Conservation (phyloP, 108 stramenopile species). For the Cylindrotheca closterium region DNA sequence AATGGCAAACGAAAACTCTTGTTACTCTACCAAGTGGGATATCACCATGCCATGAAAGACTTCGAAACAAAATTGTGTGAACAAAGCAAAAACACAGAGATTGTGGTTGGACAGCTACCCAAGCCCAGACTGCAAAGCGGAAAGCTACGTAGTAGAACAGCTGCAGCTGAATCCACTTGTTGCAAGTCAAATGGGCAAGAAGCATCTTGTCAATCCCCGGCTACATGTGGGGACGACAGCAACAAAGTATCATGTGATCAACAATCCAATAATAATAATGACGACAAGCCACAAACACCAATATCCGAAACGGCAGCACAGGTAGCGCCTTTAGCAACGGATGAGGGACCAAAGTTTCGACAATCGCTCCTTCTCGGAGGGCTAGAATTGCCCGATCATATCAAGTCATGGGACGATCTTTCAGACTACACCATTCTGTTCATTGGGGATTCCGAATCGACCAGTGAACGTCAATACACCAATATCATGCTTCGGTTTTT, state of each 20-base stretch:
- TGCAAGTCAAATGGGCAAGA: neutral
- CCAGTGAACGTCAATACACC: constrained; percentile 44
- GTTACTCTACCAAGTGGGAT: constrained; percentile 78
- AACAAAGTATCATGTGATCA: neutral
- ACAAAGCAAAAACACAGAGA: constrained; percentile 1
- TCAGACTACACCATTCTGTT: constrained; percentile 64
- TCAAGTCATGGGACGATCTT: constrained; percentile 51
- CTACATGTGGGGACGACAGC: neutral
- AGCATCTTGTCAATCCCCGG: neutral
- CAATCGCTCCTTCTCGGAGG: constrained; percentile 55
- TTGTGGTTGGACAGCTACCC: constrained; percentile 33
- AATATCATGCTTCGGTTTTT: constrained; percentile 56
- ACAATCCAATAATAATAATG: constrained; percentile 10
- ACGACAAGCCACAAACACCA: neutral
- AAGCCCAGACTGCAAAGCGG: neutral
- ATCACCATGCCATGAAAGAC: constrained; percentile 72
- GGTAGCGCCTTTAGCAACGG: constrained; percentile 1
- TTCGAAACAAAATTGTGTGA: constrained; percentile 45
- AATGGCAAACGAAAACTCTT: constrained; percentile 33
- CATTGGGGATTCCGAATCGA: constrained; percentile 56
- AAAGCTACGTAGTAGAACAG: constrained; percentile 1
- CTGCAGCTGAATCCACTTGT: neutral
- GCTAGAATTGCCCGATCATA: constrained; percentile 54
- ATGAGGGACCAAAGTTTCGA: neutral
- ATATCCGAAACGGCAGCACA: constrained; percentile 4